Conservation (phyloP, 805 yeast genomes). For the Yamadazyma insecticola region DNA sequence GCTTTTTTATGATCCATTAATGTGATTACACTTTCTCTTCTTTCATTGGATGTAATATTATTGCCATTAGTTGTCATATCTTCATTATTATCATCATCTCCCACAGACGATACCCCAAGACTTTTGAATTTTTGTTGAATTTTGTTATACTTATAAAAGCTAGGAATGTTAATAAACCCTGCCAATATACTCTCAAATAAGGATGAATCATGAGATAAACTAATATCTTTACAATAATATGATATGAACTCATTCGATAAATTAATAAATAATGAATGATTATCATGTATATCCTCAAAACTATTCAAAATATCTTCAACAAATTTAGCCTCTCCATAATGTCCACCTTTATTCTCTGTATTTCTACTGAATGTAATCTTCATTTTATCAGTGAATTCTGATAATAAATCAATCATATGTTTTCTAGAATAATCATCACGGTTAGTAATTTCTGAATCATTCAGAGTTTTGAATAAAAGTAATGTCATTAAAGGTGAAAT, state of each 20-base stretch:
- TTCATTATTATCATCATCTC: not conserved
- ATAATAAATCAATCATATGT: slow-evolving; percentile 14
- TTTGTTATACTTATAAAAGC: slow-evolving; percentile 37
- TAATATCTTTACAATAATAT: slow-evolving; percentile 33
- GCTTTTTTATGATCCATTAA: no score
- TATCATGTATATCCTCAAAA: slow-evolving; percentile 24
- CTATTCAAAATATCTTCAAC: slow-evolving; percentile 26
- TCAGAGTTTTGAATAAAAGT: slow-evolving; percentile 13
- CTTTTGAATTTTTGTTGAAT: slow-evolving; percentile 28
- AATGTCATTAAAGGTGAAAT: slow-evolving; percentile 33
- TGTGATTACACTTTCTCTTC: no score
- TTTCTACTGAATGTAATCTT: slow-evolving; percentile 15
- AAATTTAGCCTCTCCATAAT: slow-evolving; percentile 21
- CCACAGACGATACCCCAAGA: slow-evolving; percentile 3
- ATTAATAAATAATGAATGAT: slow-evolving; percentile 27
- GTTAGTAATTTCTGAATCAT: slow-evolving; percentile 2
- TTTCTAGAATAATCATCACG: slow-evolving; percentile 14
- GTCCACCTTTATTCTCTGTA: not conserved
- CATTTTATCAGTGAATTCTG: slow-evolving; percentile 21
- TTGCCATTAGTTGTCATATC: no score
- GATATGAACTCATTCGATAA: slow-evolving; percentile 38
- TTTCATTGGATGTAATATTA: no score
- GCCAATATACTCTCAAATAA: slow-evolving; percentile 37
- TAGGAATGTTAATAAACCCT: slow-evolving; percentile 38
- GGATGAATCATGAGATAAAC: slow-evolving; percentile 36